Evolutionary conservation across 2,329 filamentous ascomycete genomes (phyloP).

Genomic region (Diaporthe citriasiana): DNA sequence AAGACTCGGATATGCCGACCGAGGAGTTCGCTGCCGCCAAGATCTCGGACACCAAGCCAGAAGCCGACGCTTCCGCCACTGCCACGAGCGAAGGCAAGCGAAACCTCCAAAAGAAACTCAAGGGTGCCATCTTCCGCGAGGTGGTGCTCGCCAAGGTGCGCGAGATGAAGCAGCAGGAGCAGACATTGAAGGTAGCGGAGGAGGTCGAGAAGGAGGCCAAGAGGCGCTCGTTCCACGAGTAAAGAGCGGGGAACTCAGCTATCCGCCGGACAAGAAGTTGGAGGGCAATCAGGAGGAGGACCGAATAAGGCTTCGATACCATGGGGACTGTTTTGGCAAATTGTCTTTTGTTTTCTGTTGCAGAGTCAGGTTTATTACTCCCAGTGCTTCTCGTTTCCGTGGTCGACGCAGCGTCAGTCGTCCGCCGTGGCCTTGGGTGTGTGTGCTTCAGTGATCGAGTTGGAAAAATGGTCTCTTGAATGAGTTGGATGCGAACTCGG

Average conservation of each 20-base stretch:
- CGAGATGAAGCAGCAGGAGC: slow-evolving; percentile 90
- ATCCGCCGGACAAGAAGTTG: neutral
- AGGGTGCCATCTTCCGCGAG: slow-evolving; percentile 88
- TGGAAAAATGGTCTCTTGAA: neutral
- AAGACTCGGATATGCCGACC: slow-evolving; percentile 80
- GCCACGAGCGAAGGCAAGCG: slow-evolving; percentile 57
- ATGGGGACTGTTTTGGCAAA: slow-evolving; percentile 22
- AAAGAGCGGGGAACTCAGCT: slow-evolving; percentile 1
- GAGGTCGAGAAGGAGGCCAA: slow-evolving; percentile 65
- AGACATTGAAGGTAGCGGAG: slow-evolving; percentile 77
- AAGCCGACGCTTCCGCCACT: slow-evolving; percentile 44
- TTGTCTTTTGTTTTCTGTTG: slow-evolving; percentile 12
- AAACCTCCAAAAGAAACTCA: slow-evolving; percentile 64
- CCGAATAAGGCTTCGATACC: slow-evolving; percentile 16
- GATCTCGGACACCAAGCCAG: slow-evolving; percentile 23
- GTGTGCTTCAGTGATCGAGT: slow-evolving; percentile 4
- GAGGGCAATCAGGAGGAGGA: slow-evolving; percentile 2
- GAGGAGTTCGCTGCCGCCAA: slow-evolving; percentile 71
- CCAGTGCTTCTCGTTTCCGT: neutral
- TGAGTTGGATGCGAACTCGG: neutral
- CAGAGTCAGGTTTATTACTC: slow-evolving; percentile 33
- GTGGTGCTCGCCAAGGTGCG: slow-evolving; percentile 94
- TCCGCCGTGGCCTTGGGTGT: neutral
- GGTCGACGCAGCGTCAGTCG: slow-evolving; percentile 4
- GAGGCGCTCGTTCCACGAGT: slow-evolving; percentile 52